Evolutionary conservation across 345 rosid genomes (phyloP), one percentile per base, ranked within the genome.

Genomic region (Clarkia xantiana): DNA sequence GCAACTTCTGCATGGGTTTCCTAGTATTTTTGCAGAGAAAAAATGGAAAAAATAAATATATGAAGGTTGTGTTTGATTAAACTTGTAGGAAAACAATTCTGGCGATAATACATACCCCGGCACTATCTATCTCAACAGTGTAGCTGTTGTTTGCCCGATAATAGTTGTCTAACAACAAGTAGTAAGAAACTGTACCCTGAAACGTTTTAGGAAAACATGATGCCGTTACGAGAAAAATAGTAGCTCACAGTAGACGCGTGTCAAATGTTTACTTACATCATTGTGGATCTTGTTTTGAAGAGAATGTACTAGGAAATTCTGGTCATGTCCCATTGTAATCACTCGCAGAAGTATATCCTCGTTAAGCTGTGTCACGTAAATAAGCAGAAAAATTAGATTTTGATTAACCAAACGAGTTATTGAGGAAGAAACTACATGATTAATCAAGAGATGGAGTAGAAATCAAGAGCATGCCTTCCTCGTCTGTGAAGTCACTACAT

Each of bases 101-200:
- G n/a, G n/a, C n/a, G n/a, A n/a, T n/a, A 18, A 61, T 61, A 55
- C 74, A 2, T 54, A 90, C 97, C 82, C 64, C 66, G 44, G 75
- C 67, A 66, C 72, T 85, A 66, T 81, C 80, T 66, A 78, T 75
- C 73, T 83, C 84, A 47, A 90, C 82, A 70, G 76, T 84, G 47
- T 76, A 83, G 71, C 81, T 71, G 55, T 82, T 84, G 65, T 81
- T 82, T 60, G 84, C 84, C 38, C 85, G 79, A 60, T 74, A 78
- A 22, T 86, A 67, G 43, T 84, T 87, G 73, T 86, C 95, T 73
- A 86, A 56, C 50, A 82, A 69, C 62, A 91, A 55, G 71, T 87
- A 87, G 69, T 91, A 91, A 10, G 98, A 78, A 51, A 91, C 94
- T 62, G 96, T 91, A 52, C 74, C 98, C 98, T 91, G 86, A 60